These are phyloP conservation scores for Cornus suecica DNA, from an alignment of 148 eudicot genomes.

Conservation along the genomic window DNA sequence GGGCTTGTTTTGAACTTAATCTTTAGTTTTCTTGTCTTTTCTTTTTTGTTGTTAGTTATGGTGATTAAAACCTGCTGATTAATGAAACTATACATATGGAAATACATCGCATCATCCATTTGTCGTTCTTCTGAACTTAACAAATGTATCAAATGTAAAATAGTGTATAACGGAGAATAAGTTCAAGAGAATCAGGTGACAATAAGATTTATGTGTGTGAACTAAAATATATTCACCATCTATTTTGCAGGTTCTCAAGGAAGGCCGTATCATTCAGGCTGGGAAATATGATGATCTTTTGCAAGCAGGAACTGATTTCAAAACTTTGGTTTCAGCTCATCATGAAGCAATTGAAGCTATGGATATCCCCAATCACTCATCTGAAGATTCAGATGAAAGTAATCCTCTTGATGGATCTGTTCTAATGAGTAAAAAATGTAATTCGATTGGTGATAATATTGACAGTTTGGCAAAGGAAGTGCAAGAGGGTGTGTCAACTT, in stretches of 20 bases:
- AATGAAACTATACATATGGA: background rate
- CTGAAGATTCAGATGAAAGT: conserved; percentile 64
- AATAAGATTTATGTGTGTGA: background rate
- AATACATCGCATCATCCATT: background rate
- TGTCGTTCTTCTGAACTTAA: background rate
- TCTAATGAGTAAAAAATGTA: conserved; percentile 30
- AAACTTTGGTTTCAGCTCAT: conserved; percentile 75
- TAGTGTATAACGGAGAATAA: background rate
- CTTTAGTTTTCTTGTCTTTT: background rate
- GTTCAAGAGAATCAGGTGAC: background rate
- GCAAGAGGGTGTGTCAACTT: conserved; percentile 53
- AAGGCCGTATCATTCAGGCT: conserved; percentile 83
- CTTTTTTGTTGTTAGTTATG: background rate
- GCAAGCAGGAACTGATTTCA: conserved; percentile 85
- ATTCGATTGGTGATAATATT: conserved; percentile 33
- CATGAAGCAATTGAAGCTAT: conserved; percentile 91
- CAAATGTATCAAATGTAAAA: background rate
- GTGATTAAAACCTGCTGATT: background rate
- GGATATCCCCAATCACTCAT: conserved; percentile 59
- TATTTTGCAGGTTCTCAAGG: conserved; percentile 71
- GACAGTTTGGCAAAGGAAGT: conserved; percentile 49
- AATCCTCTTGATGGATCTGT: conserved; percentile 30
- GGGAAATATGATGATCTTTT: conserved; percentile 86
- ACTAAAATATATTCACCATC: conserved; percentile 1
- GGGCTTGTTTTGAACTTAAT: background rate